These are phyloP conservation scores for Pseudogymnoascus sp. DNA, from an alignment of 2,329 filamentous ascomycete species.

Conservation along the genomic window DNA sequence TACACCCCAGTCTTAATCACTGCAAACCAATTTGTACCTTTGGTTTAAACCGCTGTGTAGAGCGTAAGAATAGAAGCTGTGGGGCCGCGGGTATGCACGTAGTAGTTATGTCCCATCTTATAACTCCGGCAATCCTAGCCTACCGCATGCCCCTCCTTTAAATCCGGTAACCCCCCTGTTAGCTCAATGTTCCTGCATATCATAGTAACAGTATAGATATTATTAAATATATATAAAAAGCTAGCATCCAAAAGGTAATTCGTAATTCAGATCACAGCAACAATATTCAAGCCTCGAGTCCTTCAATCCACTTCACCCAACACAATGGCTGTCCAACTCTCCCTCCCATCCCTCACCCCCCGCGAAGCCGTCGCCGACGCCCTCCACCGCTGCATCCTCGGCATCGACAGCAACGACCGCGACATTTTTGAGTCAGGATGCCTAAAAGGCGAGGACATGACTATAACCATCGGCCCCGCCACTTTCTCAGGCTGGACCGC, in stretches of 20 bases:
- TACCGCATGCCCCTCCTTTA: neutral
- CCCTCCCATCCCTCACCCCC: conserved; percentile 16
- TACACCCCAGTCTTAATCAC: neutral
- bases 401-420: conserved; percentile 19
- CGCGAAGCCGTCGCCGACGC: conserved; percentile 23
- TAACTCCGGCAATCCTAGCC: neutral
- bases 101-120: neutral
- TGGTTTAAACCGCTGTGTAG: neutral
- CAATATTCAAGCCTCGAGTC: neutral
- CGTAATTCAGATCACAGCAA: neutral
- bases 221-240: neutral
- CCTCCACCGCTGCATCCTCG: conserved; percentile 21
- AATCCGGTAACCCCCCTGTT: neutral
- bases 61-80: neutral
- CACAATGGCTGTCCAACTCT: neutral
- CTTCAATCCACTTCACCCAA: neutral
- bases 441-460: conserved; percentile 12
- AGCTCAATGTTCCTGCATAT: neutral
- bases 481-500: conserved; percentile 10
- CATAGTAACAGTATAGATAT: neutral
- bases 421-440: conserved; percentile 21
- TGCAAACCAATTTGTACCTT: neutral
- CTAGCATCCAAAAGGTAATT: neutral
- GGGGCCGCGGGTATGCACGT: neutral
- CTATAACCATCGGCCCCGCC: conserved; percentile 9